Base-by-base conservation (phyloP, 306 rosid genomes). In the Sophora flavescens region DNA sequence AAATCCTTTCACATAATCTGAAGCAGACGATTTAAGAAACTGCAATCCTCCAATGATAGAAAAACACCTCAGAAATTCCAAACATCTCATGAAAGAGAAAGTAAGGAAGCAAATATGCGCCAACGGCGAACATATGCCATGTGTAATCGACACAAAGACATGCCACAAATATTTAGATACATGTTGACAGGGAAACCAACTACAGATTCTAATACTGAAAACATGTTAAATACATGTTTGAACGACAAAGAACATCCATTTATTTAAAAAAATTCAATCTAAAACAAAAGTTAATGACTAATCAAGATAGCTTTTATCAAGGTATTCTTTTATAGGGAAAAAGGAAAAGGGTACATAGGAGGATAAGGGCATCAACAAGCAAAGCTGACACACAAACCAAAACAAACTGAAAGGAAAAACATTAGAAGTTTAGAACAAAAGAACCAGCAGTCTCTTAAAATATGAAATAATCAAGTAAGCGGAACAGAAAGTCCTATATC, bases 21-120 rank as follows among this genome's bases (percentile, higher is more conserved):
- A 75, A 53, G 91, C 96, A 57, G 98, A 84, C 87, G 89, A 96
- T 63, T 86, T 89, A 76, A 96, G 93, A 84, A 91, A 85, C 99
- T 92, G 97, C 84, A 84, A 81, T 51, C 52, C 67, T 54, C 83
- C 78, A 47, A 47, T 48, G 63, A 85, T 54, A 59, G 18, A 76
- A 67, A 77, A 52, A 71, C 56, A 38, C 65, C 70, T 87, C 83
- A 88, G 77, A 83, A 77, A 68, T 74, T 51, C 53, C 53, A 74
- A 77, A 71, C 59, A 80, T 80, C 56, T 60, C 51, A 68, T 16
- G 45, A 45, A 78, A 26, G 58, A 62, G 10, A 41, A 16, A 56
- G 53, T 18, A 12, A 68, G 47, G 72, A 70, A 80, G 79, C 75
- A 67, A 66, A 26, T 41, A 6, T 26, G 47, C 60, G 54, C 52